Percentiles rank a stretch among this genome's conserved stretches.
These are phyloP conservation scores for Chimonanthus salicifolius DNA, from an alignment of 164 flowering plant genomes.

Conservation along the genomic window DNA sequence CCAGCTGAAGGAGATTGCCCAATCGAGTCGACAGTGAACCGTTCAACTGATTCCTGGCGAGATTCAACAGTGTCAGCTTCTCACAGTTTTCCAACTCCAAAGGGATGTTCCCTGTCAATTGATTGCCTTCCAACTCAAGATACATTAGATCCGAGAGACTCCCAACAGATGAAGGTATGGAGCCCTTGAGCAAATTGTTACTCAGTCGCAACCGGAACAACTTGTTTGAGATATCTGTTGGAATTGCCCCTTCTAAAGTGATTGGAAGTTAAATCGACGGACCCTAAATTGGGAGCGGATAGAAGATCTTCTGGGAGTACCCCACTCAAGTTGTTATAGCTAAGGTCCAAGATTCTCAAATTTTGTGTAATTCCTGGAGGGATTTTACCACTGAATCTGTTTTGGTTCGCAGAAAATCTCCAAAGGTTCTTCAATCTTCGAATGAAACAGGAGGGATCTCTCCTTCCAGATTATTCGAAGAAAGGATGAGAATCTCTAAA, in stretches of 20 bases:
- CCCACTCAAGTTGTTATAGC: conserved; percentile 47
- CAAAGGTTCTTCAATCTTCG: conserved; percentile 31
- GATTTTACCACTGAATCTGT: conserved; percentile 38
- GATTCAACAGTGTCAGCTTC: conserved; percentile 43
- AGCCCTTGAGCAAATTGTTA: conserved; percentile 40
- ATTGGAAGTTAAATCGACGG: conserved; percentile 52
- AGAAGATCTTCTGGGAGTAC: conserved; percentile 46
- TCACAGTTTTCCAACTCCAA: conserved; percentile 36
- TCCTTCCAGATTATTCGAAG: conserved; percentile 41
- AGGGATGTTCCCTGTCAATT: conserved; percentile 43
- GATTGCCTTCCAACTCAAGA: conserved; percentile 57
- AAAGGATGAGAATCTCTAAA: conserved; percentile 40
- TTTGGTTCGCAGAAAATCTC: conserved; percentile 61
- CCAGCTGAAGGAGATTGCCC: conserved; percentile 41
- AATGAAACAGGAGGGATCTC: conserved; percentile 34
- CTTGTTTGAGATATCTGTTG: conserved; percentile 29
- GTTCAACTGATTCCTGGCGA: conserved; percentile 40
- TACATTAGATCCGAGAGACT: conserved; percentile 34
- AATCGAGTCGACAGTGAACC: conserved; percentile 43
- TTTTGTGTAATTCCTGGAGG: conserved; percentile 39
- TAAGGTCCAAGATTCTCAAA: conserved; percentile 44
- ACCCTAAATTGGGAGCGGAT: conserved; percentile 27
- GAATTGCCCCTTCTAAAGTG: conserved; percentile 41
- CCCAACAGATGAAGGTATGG: conserved; percentile 26
- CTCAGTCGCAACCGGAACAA: conserved; percentile 59